phyloP scores from a whole-genome alignment of 495 filamentous ascomycete genomes.

The Aspergillus campestris region DNA sequence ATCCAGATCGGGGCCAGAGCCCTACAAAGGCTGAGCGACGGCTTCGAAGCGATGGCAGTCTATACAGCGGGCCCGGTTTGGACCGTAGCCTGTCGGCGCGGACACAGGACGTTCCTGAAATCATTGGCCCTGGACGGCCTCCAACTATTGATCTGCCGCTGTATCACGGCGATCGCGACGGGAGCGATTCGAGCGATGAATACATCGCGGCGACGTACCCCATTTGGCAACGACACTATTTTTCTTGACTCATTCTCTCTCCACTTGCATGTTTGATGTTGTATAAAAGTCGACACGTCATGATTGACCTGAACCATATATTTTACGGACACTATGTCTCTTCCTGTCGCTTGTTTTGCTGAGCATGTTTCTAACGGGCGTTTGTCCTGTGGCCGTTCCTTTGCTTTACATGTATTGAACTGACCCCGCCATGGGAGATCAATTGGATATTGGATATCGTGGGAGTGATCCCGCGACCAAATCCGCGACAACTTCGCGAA shows the following conservation, averaged over 20 bases:
- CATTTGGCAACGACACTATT: slow-evolving; percentile 12
- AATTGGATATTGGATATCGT: too few species aligned
- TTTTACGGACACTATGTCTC: too few species aligned
- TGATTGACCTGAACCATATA: too few species aligned
- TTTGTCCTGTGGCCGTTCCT: too few species aligned
- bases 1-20: slow-evolving; percentile 20
- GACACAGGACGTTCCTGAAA: slow-evolving; percentile 14
- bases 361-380: too few species aligned
- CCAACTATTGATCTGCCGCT: neutral
- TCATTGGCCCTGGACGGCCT: slow-evolving; percentile 10
- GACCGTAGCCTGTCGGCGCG: slow-evolving; percentile 12
- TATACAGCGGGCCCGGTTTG: slow-evolving; percentile 15
- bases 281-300: too few species aligned
- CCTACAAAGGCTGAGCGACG: slow-evolving; percentile 15
- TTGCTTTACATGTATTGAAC: too few species aligned
- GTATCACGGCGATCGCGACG: slow-evolving; percentile 7
- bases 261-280: too few species aligned
- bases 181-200: slow-evolving; percentile 15
- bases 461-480: too few species aligned
- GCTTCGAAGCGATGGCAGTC: slow-evolving; percentile 12
- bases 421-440: too few species aligned
- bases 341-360: too few species aligned
- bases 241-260: slow-evolving; percentile 1
- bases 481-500: too few species aligned
- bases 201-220: slow-evolving; percentile 9